A percentile compares a stretch with the other conserved stretches of the same genome.
These are phyloP conservation scores for Geotrichum europaeum DNA, from an alignment of 1,139 yeast genomes.

Conservation along the genomic window DNA sequence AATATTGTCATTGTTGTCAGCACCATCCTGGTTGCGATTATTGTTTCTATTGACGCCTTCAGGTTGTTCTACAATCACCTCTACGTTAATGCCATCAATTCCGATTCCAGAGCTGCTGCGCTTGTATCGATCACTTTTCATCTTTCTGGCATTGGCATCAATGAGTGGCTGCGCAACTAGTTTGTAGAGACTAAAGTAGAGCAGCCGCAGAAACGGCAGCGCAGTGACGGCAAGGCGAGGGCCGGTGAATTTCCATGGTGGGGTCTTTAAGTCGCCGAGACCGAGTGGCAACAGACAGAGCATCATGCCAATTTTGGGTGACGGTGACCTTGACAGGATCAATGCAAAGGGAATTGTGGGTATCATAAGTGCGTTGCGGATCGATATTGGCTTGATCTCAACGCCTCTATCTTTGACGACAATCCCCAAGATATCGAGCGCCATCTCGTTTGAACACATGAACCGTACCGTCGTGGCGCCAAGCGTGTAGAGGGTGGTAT, in stretches of 20 bases:
- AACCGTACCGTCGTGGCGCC: constrained; percentile 37
- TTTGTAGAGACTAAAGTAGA: constrained; percentile 25
- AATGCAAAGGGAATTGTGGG: constrained; percentile 27
- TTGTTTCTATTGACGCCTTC: neutral
- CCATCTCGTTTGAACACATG: constrained; percentile 33
- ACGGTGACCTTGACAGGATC: constrained; percentile 23
- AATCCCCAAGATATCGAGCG: constrained; percentile 29
- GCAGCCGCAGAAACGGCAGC: constrained; percentile 24
- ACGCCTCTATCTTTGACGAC: constrained; percentile 20
- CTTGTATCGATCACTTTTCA: constrained; percentile 18
- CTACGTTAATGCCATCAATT: constrained; percentile 15
- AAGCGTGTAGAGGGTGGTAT: constrained; percentile 28
- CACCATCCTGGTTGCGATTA: neutral
- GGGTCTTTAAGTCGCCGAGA: constrained; percentile 21
- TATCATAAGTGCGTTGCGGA: constrained; percentile 24
- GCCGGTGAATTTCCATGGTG: constrained; percentile 28
- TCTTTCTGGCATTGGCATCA: constrained; percentile 23
- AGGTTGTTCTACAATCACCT: constrained; percentile 15
- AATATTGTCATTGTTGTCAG: neutral
- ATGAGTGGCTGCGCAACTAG: constrained; percentile 26
- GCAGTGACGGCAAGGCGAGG: constrained; percentile 24
- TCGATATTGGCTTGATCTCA: constrained; percentile 22
- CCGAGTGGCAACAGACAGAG: constrained; percentile 24
- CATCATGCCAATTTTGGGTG: constrained; percentile 20
- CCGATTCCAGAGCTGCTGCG: neutral